These are phyloP conservation scores for Kernera saxatilis DNA, from an alignment of 345 rosid species.

Conservation along the genomic window DNA sequence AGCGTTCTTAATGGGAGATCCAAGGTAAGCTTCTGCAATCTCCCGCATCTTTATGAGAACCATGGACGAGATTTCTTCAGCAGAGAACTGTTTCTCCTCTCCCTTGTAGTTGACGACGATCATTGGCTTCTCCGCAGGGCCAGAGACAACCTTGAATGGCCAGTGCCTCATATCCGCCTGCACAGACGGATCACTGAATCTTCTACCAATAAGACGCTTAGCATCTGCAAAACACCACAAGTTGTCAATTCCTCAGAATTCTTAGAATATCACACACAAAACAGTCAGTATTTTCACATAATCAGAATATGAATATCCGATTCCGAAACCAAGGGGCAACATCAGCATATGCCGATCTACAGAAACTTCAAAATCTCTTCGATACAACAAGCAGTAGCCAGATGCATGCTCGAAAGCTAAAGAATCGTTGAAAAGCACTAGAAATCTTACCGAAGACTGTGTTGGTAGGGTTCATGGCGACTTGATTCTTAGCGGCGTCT, in stretches of 20 bases:
- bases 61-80: constrained; percentile 39
- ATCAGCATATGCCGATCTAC: no score
- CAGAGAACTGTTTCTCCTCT: constrained; percentile 44
- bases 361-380: no score
- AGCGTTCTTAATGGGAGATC: constrained; percentile 30
- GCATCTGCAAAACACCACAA: constrained; percentile 36
- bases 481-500: constrained; percentile 74
- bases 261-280: neutral
- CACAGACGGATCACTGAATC: constrained; percentile 37
- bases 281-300: no score
- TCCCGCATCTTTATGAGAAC: constrained; percentile 39
- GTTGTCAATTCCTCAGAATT: constrained; percentile 15
- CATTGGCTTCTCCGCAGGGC: constrained; percentile 40
- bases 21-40: constrained; percentile 36
- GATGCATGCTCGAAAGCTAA: neutral
- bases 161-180: constrained; percentile 38
- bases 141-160: constrained; percentile 39
- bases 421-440: neutral
- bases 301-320: no score
- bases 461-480: constrained; percentile 69
- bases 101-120: constrained; percentile 35
- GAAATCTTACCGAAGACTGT: constrained; percentile 53
- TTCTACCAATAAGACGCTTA: constrained; percentile 39
- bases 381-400: constrained; percentile 39
- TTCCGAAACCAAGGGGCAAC: no score